These are phyloP conservation scores for Fusarium gaditjirri DNA, from an alignment of 2,329 filamentous ascomycete species.

Conservation along the genomic window DNA sequence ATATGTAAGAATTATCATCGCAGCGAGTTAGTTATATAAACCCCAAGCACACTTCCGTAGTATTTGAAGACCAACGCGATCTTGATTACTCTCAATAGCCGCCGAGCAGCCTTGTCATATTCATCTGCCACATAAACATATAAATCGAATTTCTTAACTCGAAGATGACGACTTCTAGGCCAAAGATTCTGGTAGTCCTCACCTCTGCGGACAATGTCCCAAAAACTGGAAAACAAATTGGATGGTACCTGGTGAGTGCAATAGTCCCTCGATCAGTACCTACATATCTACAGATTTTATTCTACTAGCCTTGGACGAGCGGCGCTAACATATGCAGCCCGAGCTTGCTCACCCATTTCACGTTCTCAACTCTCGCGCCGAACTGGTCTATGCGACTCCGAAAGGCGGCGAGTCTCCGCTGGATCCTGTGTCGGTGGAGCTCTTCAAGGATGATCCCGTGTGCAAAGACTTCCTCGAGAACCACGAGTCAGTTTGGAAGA, in stretches of 20 bases:
- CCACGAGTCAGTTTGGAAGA: background rate
- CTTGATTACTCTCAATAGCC: background rate
- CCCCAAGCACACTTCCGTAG: fast-evolving
- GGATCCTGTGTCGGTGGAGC: background rate
- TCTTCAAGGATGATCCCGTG: background rate
- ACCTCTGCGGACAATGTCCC: background rate
- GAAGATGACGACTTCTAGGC: background rate
- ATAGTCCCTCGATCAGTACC: fast-evolving
- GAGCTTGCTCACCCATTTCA: slow-evolving; percentile 1
- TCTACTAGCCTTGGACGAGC: fast-evolving
- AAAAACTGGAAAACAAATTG: background rate
- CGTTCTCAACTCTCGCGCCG: background rate
- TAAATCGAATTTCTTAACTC: fast-evolving
- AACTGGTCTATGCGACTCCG: background rate
- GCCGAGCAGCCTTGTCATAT: fast-evolving
- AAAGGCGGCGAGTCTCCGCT: slow-evolving; percentile 1
- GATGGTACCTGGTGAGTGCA: background rate
- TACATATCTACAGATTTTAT: fast-evolving
- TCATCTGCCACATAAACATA: too few relatives aligned
- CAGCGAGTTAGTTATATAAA: background rate
- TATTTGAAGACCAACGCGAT: fast-evolving
- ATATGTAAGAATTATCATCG: too few relatives aligned
- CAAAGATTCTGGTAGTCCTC: background rate
- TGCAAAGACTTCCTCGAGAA: background rate
- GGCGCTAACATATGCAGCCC: background rate